Evolutionary conservation across 768 basidiomycete genomes (phyloP).

Genomic region (Aureoboletus auriporus): DNA sequence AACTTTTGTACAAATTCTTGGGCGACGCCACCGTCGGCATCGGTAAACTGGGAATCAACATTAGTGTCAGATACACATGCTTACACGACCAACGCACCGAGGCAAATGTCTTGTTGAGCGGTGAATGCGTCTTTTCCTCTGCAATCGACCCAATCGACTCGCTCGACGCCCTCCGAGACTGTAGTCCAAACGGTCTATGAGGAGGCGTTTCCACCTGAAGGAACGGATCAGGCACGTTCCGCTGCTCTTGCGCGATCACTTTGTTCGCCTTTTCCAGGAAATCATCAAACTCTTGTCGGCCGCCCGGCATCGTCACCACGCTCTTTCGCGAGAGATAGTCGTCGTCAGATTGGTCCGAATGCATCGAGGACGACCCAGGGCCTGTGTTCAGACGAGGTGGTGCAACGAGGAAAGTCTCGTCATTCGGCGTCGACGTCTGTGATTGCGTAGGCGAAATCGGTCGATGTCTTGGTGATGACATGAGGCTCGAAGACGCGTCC

Average conservation of each 20-base stretch:
- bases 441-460: slow-evolving; percentile 62
- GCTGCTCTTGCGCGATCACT: slow-evolving; percentile 77
- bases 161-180: slow-evolving; percentile 79
- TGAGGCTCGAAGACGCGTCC: slow-evolving; percentile 43
- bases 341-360: slow-evolving; percentile 59
- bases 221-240: slow-evolving; percentile 82
- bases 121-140: slow-evolving; percentile 87
- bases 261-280: slow-evolving; percentile 86
- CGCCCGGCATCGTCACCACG: slow-evolving; percentile 12
- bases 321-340: slow-evolving; percentile 48
- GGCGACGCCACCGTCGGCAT: slow-evolving; percentile 89
- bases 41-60: slow-evolving; percentile 65
- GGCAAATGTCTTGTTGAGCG: slow-evolving; percentile 89
- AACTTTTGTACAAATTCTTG: slow-evolving; percentile 85
- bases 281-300: slow-evolving; percentile 54
- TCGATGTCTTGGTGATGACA: slow-evolving; percentile 36
- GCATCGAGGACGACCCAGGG: slow-evolving; percentile 19
- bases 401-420: slow-evolving; percentile 38
- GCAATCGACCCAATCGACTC: slow-evolving; percentile 91
- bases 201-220: slow-evolving; percentile 61
- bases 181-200: slow-evolving; percentile 69
- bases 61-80: not conserved
- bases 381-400: slow-evolving; percentile 26
- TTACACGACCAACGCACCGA: slow-evolving; percentile 47
- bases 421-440: slow-evolving; percentile 51